Conservation (phyloP, 768 basidiomycete genomes). For the Nevesoporus exiguus region DNA sequence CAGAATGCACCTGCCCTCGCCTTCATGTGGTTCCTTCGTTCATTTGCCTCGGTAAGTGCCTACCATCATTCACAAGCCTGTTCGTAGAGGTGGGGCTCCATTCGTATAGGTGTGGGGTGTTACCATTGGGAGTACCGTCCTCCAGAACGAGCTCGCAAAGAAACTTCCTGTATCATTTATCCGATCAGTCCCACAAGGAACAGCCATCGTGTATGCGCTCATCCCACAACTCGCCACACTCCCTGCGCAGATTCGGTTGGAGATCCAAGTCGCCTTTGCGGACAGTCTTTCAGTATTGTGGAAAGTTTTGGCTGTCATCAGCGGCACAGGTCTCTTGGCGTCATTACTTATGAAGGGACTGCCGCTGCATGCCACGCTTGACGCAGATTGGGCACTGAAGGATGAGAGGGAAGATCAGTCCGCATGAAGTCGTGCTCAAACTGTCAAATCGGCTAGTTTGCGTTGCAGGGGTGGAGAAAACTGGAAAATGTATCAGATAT, state of each 20-base stretch:
- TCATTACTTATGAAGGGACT: conserved; percentile 6
- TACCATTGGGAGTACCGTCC: neutral
- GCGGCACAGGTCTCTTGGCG: neutral
- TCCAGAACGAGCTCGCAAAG: neutral
- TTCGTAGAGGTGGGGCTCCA: neutral
- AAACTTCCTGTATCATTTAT: conserved; percentile 40
- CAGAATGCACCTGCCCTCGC: neutral
- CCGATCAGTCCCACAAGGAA: conserved; percentile 33
- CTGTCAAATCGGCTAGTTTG: too few relatives aligned
- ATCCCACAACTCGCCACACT: conserved; percentile 42
- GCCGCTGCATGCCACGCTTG: neutral
- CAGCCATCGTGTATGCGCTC: conserved; percentile 42
- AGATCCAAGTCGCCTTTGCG: conserved; percentile 36
- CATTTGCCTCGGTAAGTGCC: neutral
- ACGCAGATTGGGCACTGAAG: neutral
- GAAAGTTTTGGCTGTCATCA: conserved; percentile 36
- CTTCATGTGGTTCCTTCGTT: neutral
- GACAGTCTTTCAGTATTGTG: conserved; percentile 27
- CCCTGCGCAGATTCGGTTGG: conserved; percentile 27
- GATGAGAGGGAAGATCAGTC: too few relatives aligned
- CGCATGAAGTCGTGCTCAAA: too few relatives aligned
- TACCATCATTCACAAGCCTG: neutral
- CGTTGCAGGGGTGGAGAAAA: too few relatives aligned
- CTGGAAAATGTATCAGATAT: too few relatives aligned
- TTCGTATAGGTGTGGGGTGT: neutral